A percentile compares a stretch with the other conserved stretches of the same genome.
These are phyloP conservation scores for Agaricus blazei DNA, from an alignment of 768 basidiomycete species.

Conservation along the genomic window DNA sequence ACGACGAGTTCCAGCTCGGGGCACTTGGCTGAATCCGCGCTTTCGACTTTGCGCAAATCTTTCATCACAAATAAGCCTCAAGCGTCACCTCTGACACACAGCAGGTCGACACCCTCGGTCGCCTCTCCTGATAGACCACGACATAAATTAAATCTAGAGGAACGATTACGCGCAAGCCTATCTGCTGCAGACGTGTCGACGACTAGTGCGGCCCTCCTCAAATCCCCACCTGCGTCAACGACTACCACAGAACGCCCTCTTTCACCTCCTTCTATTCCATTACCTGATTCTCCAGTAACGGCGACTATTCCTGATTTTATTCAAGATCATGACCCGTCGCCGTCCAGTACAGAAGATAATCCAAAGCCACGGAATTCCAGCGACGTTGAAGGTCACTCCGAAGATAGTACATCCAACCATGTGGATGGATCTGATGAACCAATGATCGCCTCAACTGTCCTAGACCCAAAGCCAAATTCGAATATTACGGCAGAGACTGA, in stretches of 20 bases:
- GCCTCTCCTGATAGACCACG: slow-evolving; percentile 10
- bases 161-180: slow-evolving; percentile 52
- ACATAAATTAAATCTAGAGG: slow-evolving; percentile 64
- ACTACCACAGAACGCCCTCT: slow-evolving; percentile 17
- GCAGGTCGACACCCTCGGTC: slow-evolving; percentile 10
- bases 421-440: background rate
- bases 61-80: slow-evolving; percentile 44
- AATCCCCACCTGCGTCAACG: slow-evolving; percentile 16
- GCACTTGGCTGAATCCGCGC: slow-evolving; percentile 57
- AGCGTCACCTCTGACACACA: slow-evolving; percentile 15
- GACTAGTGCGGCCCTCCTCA: background rate
- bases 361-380: background rate
- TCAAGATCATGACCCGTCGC: background rate
- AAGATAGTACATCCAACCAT: background rate
- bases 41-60: slow-evolving; percentile 60
- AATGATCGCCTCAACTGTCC: background rate
- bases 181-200: slow-evolving; percentile 3
- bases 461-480: background rate
- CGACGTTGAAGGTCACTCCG: too few relatives aligned
- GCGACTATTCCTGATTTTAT: slow-evolving; percentile 13
- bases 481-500: background rate
- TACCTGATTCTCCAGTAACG: slow-evolving; percentile 34
- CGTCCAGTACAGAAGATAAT: background rate
- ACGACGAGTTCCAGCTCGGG: slow-evolving; percentile 30
- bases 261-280: slow-evolving; percentile 38